Evolutionary conservation across 805 yeast species (phyloP), one percentile per base, ranked within the genome.

Genomic region (Lachancea cidri): DNA sequence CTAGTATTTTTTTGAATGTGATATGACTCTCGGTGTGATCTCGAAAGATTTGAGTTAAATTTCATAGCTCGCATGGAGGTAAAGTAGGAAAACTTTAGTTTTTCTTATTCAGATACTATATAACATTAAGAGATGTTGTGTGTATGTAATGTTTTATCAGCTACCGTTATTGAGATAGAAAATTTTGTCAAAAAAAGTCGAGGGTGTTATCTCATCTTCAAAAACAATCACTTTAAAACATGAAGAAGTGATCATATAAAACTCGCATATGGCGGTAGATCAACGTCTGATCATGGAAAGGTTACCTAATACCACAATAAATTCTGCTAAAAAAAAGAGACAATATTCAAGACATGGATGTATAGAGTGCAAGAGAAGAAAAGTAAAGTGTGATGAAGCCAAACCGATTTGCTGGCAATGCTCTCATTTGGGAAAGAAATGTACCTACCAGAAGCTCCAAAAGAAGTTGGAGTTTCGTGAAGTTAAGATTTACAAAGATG

Each of bases 341-440:
- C 32, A 33, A 36, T 38, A 46, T n/a, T 35, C 48, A 7, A 39
- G 36, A 20, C 22, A 33, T 25, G 49, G 49, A 2, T 48, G 52
- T 20, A 31, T 33, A 5, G 49, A 46, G 36, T 48, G 52, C 20
- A 48, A 48, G 29, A 39, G 45, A 35, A 37, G 47, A 27, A 46
- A 46, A 31, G 45, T 48, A 11, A 48, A 48, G 33, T 48, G 53
- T 22, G 47, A 43, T 36, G 42, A 48, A 22, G 35, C 33, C 13
- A 35, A 32, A 27, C 41, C 45, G 6, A 33, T 36, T 2, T 37
- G 43, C 33, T 45, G 45, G 45, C 45, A 45, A 29, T 45, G 48
- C 17, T 31, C 45, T 3, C 45, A 42, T 31, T 33, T 45, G 7
- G 38, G 36, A 15, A 45, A 45, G 30, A 25, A 33, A 29, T 47